Conservation (phyloP, 345 rosid species). For the Eucalyptus pauciflora region DNA sequence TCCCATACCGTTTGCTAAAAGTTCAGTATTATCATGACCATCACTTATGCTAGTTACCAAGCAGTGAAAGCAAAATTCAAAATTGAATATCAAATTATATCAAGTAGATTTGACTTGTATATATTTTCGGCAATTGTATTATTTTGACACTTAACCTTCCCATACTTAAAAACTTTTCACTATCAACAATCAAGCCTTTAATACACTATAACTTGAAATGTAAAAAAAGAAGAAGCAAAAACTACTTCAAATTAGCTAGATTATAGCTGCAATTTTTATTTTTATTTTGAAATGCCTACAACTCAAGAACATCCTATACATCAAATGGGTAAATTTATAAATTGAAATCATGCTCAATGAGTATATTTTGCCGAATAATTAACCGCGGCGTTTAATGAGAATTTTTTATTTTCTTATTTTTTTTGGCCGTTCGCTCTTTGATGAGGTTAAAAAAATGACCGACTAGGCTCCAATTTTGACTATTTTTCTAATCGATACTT, state of each 20-base stretch:
- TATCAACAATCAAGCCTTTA: background rate
- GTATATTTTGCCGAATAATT: background rate
- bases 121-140: background rate
- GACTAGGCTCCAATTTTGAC: background rate
- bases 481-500: background rate
- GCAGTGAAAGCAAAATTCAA: background rate
- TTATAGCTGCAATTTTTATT: background rate
- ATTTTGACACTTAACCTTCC: background rate
- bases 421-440: background rate
- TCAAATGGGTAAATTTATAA: background rate
- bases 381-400: background rate
- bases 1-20: accelerated
- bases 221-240: background rate
- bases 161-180: background rate
- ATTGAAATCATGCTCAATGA: background rate
- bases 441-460: background rate
- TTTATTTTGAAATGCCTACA: accelerated
- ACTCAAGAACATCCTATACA: background rate
- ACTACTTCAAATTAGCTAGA: background rate
- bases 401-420: background rate
- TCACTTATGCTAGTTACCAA: background rate
- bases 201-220: background rate
- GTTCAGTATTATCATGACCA: background rate
- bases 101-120: background rate
- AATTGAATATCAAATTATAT: background rate